These are phyloP conservation scores for Lachnellula suecica DNA, from an alignment of 2,329 filamentous ascomycete genomes.

Conservation along the genomic window DNA sequence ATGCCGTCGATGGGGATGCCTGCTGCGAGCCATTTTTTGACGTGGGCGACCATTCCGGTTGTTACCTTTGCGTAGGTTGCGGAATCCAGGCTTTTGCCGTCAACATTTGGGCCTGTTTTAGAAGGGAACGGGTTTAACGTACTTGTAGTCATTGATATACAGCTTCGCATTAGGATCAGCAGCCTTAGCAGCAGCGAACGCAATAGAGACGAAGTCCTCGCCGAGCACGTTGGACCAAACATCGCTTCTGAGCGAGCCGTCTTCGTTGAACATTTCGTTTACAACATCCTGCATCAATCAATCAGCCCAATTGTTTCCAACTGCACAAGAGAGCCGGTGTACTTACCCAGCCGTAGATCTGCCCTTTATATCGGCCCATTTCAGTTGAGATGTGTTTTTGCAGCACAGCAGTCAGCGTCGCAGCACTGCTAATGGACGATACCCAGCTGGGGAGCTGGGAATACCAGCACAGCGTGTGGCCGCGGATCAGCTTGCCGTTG, in stretches of 20 bases:
- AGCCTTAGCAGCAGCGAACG: slow-evolving; percentile 65
- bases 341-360: slow-evolving; percentile 52
- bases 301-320: too few species aligned
- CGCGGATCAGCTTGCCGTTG: slow-evolving; percentile 60
- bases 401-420: slow-evolving; percentile 52
- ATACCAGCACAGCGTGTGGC: slow-evolving; percentile 69
- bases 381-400: slow-evolving; percentile 58
- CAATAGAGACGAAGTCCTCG: slow-evolving; percentile 68
- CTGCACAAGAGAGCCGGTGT: neutral
- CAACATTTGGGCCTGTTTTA: slow-evolving; percentile 44
- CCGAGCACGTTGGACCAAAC: slow-evolving; percentile 70
- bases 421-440: slow-evolving; percentile 49
- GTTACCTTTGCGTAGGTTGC: slow-evolving; percentile 61
- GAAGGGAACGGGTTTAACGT: slow-evolving; percentile 45
- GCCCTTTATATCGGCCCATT: slow-evolving; percentile 59
- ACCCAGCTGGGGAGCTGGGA: slow-evolving; percentile 61
- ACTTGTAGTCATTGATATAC: slow-evolving; percentile 75
- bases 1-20: slow-evolving; percentile 68
- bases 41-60: slow-evolving; percentile 52
- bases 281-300: slow-evolving; percentile 63
- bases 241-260: slow-evolving; percentile 48
- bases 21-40: slow-evolving; percentile 61
- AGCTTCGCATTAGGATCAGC: slow-evolving; percentile 68
- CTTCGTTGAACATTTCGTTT: slow-evolving; percentile 60
- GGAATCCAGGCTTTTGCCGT: slow-evolving; percentile 50